Conservation (phyloP, 2,329 filamentous ascomycete species). For the Dactylonectria estremocensis region DNA sequence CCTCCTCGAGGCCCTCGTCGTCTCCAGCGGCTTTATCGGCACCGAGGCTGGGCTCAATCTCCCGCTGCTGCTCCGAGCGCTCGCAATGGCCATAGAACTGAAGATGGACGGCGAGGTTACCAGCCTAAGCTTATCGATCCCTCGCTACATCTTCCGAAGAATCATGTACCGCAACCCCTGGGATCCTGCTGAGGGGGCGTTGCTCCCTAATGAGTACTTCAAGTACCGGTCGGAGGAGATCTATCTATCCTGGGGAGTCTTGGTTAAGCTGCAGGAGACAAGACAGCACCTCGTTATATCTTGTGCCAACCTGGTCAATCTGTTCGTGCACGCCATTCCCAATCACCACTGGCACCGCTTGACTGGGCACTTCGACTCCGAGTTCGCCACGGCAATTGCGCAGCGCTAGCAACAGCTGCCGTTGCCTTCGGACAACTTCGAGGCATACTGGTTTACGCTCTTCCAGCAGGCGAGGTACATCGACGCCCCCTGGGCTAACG, state of each 20-base stretch:
- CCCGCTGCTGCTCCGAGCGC: slow-evolving; percentile 37
- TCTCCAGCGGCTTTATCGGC: slow-evolving; percentile 37
- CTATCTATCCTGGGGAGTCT: slow-evolving; percentile 40
- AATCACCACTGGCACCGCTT: too few relatives aligned
- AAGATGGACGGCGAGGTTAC: slow-evolving; percentile 35
- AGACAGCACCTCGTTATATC: not conserved
- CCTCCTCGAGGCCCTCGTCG: slow-evolving; percentile 37
- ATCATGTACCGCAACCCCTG: slow-evolving; percentile 44
- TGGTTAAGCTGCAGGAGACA: slow-evolving; percentile 1
- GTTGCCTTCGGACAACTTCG: too few relatives aligned
- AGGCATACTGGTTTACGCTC: too few relatives aligned
- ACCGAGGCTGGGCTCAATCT: slow-evolving; percentile 44
- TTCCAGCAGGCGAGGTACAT: too few relatives aligned
- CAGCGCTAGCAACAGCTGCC: too few relatives aligned
- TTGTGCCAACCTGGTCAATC: not conserved
- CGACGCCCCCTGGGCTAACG: too few relatives aligned
- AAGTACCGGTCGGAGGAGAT: slow-evolving; percentile 45
- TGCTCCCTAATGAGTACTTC: slow-evolving; percentile 34
- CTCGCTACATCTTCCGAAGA: slow-evolving; percentile 43
- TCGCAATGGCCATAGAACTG: slow-evolving; percentile 32
- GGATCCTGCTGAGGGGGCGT: not conserved
- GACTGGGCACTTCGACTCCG: too few relatives aligned
- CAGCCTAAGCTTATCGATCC: slow-evolving; percentile 37
- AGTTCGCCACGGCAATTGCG: too few relatives aligned
- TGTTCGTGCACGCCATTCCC: slow-evolving; percentile 31